Conservation (phyloP, 148 eudicot species). For the Talinum fruticosum region DNA sequence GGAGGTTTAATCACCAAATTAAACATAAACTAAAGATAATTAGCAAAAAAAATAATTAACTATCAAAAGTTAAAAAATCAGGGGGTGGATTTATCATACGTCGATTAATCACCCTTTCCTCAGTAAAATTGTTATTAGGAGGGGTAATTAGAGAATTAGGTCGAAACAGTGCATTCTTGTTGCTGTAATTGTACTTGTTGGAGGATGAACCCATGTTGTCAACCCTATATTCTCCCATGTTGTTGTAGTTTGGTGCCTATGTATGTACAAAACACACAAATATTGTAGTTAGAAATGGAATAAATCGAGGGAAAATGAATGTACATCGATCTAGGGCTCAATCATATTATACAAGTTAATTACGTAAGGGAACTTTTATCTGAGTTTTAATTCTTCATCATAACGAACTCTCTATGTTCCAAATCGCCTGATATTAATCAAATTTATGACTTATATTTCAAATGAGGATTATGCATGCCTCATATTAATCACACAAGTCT, state of each 20-base stretch:
- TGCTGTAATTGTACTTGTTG: slow-evolving; percentile 36
- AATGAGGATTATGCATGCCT: too few species aligned
- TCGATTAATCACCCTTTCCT: slow-evolving; percentile 51
- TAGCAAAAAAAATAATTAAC: not conserved
- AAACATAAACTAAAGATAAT: not conserved
- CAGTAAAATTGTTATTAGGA: slow-evolving; percentile 16
- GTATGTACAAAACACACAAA: not conserved
- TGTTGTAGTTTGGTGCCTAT: slow-evolving; percentile 45
- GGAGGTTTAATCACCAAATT: not conserved
- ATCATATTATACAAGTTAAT: too few species aligned
- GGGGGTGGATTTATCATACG: slow-evolving; percentile 33
- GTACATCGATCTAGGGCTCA: not conserved
- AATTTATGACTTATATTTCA: too few species aligned
- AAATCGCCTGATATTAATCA: too few species aligned
- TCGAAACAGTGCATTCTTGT: slow-evolving; percentile 28
- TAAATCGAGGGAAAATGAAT: not conserved
- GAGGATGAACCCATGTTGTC: slow-evolving; percentile 58
- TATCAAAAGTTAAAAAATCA: not conserved
- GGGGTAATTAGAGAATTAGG: slow-evolving; percentile 31
- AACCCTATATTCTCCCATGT: slow-evolving; percentile 45
- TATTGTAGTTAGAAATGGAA: not conserved
- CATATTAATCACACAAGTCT: too few species aligned
- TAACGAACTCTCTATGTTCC: too few species aligned
- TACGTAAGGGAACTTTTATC: too few species aligned
- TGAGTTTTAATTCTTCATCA: too few species aligned